Evolutionary conservation across 352 stramenopile genomes (phyloP).

Genomic region (Globisporangium echinulatum): DNA sequence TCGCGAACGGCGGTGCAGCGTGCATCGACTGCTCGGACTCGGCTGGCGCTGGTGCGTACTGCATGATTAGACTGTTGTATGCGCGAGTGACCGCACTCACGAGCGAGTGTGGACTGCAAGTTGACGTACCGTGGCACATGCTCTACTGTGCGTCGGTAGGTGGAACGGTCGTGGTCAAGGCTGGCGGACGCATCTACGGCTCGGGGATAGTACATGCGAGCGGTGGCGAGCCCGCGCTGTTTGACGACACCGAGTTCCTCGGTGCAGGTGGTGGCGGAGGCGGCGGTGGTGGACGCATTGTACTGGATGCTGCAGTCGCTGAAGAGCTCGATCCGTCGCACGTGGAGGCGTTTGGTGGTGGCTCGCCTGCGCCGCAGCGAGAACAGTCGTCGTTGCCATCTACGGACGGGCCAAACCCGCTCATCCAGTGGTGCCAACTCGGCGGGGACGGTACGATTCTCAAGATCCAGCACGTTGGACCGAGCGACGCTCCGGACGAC

Average conservation of each 20-base stretch:
- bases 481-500: slow-evolving; percentile 4
- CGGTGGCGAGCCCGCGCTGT: slow-evolving; percentile 39
- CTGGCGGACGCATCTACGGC: slow-evolving; percentile 31
- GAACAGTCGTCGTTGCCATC: neutral
- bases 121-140: neutral
- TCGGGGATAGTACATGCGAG: slow-evolving; percentile 40
- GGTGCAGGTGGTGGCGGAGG: slow-evolving; percentile 37
- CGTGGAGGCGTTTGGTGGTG: slow-evolving; percentile 48
- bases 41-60: slow-evolving; percentile 36
- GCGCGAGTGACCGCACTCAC: too few species aligned
- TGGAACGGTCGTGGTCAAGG: slow-evolving; percentile 40
- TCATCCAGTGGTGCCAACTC: slow-evolving; percentile 71
- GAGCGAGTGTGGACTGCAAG: neutral
- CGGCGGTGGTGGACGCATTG: slow-evolving; percentile 49
- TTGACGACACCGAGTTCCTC: slow-evolving; percentile 18
- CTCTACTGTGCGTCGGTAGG: slow-evolving; percentile 12
- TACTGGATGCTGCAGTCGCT: slow-evolving; percentile 34
- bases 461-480: slow-evolving; percentile 32
- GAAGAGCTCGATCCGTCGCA: slow-evolving; percentile 32
- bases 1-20: slow-evolving; percentile 60
- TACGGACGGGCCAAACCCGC: slow-evolving; percentile 8
- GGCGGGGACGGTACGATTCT: slow-evolving; percentile 74
- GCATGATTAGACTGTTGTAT: too few species aligned
- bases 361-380: slow-evolving; percentile 17
- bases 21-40: slow-evolving; percentile 47